Evolutionary conservation across 805 yeast genomes (phyloP).

Genomic region (Teunomyces barrocoloradensis): DNA sequence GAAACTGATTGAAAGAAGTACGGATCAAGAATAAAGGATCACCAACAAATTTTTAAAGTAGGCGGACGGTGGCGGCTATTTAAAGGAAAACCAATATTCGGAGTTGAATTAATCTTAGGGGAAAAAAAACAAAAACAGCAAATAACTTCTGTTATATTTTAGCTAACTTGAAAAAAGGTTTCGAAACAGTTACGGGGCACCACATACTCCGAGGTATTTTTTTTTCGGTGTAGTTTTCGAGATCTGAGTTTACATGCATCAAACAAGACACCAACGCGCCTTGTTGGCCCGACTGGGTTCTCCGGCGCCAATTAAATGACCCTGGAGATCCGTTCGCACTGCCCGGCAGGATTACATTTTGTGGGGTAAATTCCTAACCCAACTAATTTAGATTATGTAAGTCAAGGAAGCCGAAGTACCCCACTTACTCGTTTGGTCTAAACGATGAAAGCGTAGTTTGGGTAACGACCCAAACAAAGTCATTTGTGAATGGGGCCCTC

Average conservation of each 20-base stretch:
- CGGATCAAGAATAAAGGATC: not conserved
- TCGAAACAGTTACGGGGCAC: not conserved
- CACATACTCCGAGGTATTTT: not conserved
- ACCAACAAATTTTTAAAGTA: not conserved
- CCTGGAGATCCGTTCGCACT: not conserved
- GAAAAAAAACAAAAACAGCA: not conserved
- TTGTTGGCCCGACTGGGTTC: not conserved
- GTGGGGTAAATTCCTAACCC: constrained; percentile 2
- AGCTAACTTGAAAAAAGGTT: not conserved
- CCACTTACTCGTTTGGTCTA: not conserved
- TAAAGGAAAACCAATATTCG: not conserved
- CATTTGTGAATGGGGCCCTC: too few species aligned
- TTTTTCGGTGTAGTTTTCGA: not conserved
- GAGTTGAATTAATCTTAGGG: not conserved
- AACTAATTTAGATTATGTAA: not conserved
- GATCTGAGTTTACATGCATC: not conserved
- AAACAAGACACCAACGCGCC: not conserved
- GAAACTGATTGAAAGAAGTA: not conserved
- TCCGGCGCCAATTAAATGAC: not conserved
- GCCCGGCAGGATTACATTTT: not conserved
- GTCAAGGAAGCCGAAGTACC: not conserved
- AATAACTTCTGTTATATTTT: not conserved
- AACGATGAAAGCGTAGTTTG: not conserved
- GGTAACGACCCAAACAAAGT: not conserved
- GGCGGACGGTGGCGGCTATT: not conserved